Conservation (phyloP, 108 stramenopile genomes). For the Cylindrotheca fusiformis region DNA sequence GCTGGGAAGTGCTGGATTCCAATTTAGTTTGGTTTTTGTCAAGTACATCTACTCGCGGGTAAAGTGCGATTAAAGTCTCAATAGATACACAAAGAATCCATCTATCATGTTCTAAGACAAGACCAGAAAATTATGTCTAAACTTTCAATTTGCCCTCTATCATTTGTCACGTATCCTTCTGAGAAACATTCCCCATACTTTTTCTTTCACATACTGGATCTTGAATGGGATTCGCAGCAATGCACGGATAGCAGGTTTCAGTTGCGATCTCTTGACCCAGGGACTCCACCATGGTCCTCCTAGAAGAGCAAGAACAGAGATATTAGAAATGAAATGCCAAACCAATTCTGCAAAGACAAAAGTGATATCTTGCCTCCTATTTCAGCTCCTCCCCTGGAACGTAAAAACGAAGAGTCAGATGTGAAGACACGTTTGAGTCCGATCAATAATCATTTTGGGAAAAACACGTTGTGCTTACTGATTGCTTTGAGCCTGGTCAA, state of each 20-base stretch:
- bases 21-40: constrained; percentile 90
- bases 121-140: too few relatives aligned
- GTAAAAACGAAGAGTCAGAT: too few relatives aligned
- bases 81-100: neutral
- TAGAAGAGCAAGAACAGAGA: neutral
- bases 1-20: constrained; percentile 94
- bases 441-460: too few relatives aligned
- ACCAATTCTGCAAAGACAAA: too few relatives aligned
- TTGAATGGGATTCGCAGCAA: constrained; percentile 37
- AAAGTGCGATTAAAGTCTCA: constrained; percentile 83
- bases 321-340: neutral
- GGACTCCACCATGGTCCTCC: constrained; percentile 67
- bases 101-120: too few relatives aligned
- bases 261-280: constrained; percentile 42
- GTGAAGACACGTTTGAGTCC: too few relatives aligned
- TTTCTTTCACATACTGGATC: too few relatives aligned
- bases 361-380: neutral
- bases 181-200: too few relatives aligned
- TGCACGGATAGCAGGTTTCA: constrained; percentile 36
- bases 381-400: neutral
- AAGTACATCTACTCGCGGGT: constrained; percentile 93
- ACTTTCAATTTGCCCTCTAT: too few relatives aligned
- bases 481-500: neutral
- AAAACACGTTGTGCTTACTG: neutral
- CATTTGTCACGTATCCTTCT: too few relatives aligned